Conservation (phyloP, 208 protist species). For the Trichomonas gallinae region DNA sequence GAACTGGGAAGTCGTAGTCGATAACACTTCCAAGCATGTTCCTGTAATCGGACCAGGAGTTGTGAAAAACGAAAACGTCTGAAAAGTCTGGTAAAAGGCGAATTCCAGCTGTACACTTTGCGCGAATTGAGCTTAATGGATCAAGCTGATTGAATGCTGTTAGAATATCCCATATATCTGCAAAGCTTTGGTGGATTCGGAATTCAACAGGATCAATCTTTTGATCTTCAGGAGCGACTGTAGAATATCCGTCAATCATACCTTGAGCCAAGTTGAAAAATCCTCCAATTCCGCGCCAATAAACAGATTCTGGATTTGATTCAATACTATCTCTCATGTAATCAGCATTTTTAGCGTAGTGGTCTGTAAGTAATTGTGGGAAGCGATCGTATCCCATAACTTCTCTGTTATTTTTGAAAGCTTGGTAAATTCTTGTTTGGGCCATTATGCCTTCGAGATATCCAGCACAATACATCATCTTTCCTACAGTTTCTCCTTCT, state of each 20-base stretch:
- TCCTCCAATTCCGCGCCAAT: not conserved
- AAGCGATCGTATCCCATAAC: not conserved
- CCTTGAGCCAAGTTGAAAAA: not conserved
- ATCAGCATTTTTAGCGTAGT: not conserved
- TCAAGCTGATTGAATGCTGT: not conserved
- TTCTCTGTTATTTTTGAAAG: not conserved
- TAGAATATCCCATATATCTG: not conserved
- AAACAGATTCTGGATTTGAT: not conserved
- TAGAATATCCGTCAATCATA: not conserved
- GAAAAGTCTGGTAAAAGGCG: not conserved
- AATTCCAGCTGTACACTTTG: not conserved
- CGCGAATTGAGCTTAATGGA: not conserved
- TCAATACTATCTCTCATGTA: not conserved
- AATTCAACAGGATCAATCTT: not conserved
- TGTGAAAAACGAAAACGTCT: not conserved
- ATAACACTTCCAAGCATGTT: not conserved
- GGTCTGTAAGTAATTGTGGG: not conserved
- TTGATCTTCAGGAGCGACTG: not conserved
- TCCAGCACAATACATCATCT: not conserved
- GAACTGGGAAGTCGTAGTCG: not conserved
- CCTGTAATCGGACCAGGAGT: not conserved
- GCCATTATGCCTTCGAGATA: not conserved
- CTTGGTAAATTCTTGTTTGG: not conserved
- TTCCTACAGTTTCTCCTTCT: not conserved
- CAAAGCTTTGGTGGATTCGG: not conserved